Evolutionary conservation across 208 protist species (phyloP).

Genomic region (Acanthamoeba rhysodes): DNA sequence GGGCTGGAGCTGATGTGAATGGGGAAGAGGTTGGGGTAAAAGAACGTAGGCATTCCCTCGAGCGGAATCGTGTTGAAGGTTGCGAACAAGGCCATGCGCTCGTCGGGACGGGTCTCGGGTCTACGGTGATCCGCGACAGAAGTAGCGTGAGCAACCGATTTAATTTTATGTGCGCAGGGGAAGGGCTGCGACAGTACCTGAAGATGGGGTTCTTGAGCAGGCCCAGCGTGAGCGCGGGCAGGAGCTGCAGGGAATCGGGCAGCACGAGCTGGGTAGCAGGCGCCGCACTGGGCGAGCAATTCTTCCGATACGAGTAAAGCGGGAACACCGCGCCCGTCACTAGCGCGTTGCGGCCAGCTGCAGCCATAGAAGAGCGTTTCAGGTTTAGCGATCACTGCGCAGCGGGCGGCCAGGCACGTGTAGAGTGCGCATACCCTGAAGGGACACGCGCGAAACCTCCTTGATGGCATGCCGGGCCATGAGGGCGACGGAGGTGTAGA

Average conservation of each 20-base stretch:
- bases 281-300: not conserved
- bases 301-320: constrained; percentile 64
- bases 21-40: constrained; percentile 71
- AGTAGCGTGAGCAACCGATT: not conserved
- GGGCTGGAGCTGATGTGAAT: not conserved
- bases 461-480: constrained; percentile 57
- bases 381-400: not conserved
- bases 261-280: constrained; percentile 54
- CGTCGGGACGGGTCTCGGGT: constrained; percentile 10
- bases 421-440: not conserved
- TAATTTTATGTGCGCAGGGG: not conserved
- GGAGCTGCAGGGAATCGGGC: constrained; percentile 60
- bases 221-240: constrained; percentile 20
- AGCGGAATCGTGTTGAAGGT: constrained; percentile 75
- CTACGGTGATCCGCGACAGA: not conserved
- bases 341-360: constrained; percentile 67
- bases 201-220: constrained; percentile 66
- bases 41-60: not conserved
- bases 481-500: constrained; percentile 42
- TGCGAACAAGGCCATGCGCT: constrained; percentile 18
- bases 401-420: not conserved
- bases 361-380: not conserved
- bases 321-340: constrained; percentile 57
- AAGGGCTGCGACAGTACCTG: not conserved
- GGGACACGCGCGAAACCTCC: constrained; percentile 2